A percentile compares a stretch with the other conserved stretches of the same genome.
phyloP scores from a whole-genome alignment of 345 rosid genomes.

The Balakata baccata region DNA sequence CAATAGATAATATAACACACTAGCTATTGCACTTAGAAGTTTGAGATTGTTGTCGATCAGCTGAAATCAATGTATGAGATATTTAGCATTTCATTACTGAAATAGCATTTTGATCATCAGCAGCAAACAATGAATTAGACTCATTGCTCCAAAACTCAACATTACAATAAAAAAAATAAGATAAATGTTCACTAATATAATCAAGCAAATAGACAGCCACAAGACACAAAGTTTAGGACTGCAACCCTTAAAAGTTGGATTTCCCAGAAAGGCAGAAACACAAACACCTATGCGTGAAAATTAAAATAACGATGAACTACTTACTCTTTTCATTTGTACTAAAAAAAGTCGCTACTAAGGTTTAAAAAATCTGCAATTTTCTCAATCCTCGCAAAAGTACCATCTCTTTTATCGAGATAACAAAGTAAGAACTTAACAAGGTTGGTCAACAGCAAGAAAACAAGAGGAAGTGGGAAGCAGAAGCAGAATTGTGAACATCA shows the following conservation, averaged over 20 bases:
- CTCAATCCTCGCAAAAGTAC: not conserved
- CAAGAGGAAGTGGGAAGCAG: not conserved
- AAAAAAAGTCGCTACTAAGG: not conserved
- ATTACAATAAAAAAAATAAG: not conserved
- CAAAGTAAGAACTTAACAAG: not conserved
- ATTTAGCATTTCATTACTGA: not conserved
- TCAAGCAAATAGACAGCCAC: not conserved
- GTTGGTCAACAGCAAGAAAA: not conserved
- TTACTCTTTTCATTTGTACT: not conserved
- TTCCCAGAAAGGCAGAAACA: too few species aligned
- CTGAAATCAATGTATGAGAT: not conserved
- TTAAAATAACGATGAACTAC: not conserved
- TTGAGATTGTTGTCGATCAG: not conserved
- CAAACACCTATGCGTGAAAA: too few species aligned
- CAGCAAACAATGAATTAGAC: not conserved
- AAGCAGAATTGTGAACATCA: not conserved
- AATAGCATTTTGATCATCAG: not conserved
- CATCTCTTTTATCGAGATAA: not conserved
- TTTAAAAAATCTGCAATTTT: not conserved
- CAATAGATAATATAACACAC: not conserved
- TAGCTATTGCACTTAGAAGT: not conserved
- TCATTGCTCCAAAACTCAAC: not conserved
- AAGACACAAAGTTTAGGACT: not conserved
- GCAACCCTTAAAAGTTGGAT: too few species aligned
- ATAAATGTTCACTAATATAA: not conserved